Percentiles rank a stretch among this genome's conserved stretches.
These are phyloP conservation scores for Trichophyton verrucosum DNA, from an alignment of 2,329 filamentous ascomycete species.

Conservation along the genomic window DNA sequence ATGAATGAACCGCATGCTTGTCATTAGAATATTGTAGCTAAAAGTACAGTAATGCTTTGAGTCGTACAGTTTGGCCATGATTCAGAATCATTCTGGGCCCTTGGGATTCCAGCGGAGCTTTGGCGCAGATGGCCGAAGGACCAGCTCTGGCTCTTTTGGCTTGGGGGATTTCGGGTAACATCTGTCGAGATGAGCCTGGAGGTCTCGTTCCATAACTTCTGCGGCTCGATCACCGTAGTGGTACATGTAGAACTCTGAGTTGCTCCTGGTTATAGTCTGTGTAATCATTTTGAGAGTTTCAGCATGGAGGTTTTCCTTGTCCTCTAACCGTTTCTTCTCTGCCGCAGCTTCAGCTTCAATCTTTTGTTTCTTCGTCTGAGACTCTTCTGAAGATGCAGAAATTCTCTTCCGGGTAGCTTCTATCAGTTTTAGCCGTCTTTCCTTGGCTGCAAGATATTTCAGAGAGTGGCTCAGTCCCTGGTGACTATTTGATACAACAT, in stretches of 20 bases:
- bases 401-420: conserved; percentile 8
- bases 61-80: not conserved
- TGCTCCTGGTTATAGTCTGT: not conserved
- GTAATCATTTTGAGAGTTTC: not conserved
- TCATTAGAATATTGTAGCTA: not conserved
- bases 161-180: too few relatives aligned
- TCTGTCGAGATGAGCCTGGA: not conserved
- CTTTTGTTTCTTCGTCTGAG: not conserved
- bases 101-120: not conserved
- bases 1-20: not conserved
- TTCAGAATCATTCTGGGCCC: not conserved
- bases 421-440: conserved; percentile 28
- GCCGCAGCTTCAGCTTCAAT: not conserved
- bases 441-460: conserved; percentile 39
- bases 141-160: not conserved
- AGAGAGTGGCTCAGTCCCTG: conserved; percentile 37
- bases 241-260: not conserved
- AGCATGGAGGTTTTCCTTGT: not conserved
- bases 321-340: not conserved
- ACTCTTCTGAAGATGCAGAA: not conserved
- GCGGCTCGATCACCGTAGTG: conserved; percentile 2
- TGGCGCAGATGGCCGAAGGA: not conserved
- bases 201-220: not conserved
- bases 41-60: not conserved
- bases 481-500: conserved; percentile 33